These are phyloP conservation scores for Apiotrichum mycotoxinovorans DNA, from an alignment of 1,284 basidiomycete species.

Conservation along the genomic window DNA sequence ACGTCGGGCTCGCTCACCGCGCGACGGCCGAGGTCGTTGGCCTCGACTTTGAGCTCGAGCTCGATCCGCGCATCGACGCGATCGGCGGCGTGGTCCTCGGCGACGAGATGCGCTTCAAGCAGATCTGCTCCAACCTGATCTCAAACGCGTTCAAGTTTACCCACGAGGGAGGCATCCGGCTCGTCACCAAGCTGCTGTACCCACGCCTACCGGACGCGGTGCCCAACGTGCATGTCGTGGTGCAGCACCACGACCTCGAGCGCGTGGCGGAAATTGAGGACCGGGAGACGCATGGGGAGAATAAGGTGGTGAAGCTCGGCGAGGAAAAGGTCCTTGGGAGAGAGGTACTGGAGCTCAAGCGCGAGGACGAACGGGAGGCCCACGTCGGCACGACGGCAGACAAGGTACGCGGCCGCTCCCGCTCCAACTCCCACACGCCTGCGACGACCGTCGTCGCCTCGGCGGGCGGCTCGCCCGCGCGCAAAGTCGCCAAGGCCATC, in stretches of 20 bases:
- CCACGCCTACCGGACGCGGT: slow-evolving; percentile 14
- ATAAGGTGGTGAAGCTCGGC: no score
- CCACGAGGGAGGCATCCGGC: slow-evolving; percentile 56
- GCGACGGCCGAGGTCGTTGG: slow-evolving; percentile 63
- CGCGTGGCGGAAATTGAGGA: no score
- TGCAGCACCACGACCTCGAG: background rate
- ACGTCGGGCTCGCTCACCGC: slow-evolving; percentile 70
- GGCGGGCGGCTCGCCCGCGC: background rate
- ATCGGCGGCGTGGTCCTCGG: slow-evolving; percentile 55
- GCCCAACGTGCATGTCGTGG: background rate
- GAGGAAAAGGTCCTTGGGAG: no score
- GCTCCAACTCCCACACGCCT: background rate
- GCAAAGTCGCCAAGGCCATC: slow-evolving; percentile 42
- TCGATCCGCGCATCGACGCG: slow-evolving; percentile 29
- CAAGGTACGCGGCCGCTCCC: background rate
- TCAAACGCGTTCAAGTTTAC: slow-evolving; percentile 63
- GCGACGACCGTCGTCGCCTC: background rate
- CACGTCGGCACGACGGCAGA: no score
- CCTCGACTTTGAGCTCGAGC: slow-evolving; percentile 49
- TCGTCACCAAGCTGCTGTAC: slow-evolving; percentile 46
- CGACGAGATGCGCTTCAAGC: slow-evolving; percentile 65
- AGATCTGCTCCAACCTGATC: slow-evolving; percentile 59
- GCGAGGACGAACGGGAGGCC: no score
- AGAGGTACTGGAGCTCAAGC: no score
- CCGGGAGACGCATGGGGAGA: no score